Evolutionary conservation across 2,329 filamentous ascomycete species (phyloP).

Genomic region (Neopestalotiopsis sp.): DNA sequence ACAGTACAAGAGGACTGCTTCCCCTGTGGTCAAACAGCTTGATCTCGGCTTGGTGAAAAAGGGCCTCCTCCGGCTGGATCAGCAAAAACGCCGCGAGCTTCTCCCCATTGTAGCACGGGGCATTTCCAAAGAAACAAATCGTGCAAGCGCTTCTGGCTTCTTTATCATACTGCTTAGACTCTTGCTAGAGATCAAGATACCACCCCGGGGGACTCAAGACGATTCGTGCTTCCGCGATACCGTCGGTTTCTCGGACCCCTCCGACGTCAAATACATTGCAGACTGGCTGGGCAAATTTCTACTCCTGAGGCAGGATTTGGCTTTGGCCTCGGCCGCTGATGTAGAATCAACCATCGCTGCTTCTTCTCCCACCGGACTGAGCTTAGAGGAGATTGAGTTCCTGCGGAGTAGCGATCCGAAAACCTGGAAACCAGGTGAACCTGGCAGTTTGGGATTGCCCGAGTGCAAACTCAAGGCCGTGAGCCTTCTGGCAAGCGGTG

Average conservation of each 20-base stretch:
- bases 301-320: conserved; percentile 61
- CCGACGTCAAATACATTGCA: conserved; percentile 77
- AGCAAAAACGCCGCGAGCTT: conserved; percentile 70
- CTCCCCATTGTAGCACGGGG: conserved; percentile 74
- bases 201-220: conserved; percentile 78
- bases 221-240: conserved; percentile 71
- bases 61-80: conserved; percentile 61
- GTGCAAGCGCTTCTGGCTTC: conserved; percentile 59
- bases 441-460: conserved; percentile 68
- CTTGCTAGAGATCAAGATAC: conserved; percentile 73
- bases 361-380: conserved; percentile 61
- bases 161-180: conserved; percentile 85
- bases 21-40: conserved; percentile 81
- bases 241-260: conserved; percentile 68
- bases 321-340: conserved; percentile 33
- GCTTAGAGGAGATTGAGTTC: conserved; percentile 70
- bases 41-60: conserved; percentile 91
- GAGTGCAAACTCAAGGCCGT: conserved; percentile 74
- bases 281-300: conserved; percentile 80
- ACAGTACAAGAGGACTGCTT: conserved; percentile 84
- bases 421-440: conserved; percentile 67
- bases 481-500: conserved; percentile 79
- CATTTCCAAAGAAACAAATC: conserved; percentile 65
- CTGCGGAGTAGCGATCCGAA: conserved; percentile 71
- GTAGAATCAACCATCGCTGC: conserved; percentile 35